These are phyloP conservation scores for Pachyrhizus erosus DNA, from an alignment of 306 rosid genomes.

Conservation along the genomic window DNA sequence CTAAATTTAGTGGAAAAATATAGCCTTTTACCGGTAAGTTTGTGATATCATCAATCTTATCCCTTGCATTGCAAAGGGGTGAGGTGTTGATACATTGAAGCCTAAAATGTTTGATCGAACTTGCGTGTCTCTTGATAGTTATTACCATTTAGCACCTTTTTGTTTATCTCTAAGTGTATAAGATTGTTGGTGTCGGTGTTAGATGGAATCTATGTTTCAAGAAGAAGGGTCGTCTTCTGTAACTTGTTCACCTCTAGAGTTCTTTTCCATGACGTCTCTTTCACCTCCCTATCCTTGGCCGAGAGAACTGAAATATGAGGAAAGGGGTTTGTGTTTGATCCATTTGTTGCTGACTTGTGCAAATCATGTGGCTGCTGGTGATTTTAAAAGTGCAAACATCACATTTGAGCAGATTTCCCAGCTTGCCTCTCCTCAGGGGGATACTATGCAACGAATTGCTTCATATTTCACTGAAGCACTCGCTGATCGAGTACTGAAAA, in stretches of 20 bases:
- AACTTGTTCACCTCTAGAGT: constrained; percentile 81
- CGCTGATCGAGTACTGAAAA: constrained; percentile 75
- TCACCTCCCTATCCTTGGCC: constrained; percentile 85
- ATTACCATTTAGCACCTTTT: constrained; percentile 9
- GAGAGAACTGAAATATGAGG: constrained; percentile 81
- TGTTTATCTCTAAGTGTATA: not conserved
- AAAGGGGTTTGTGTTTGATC: constrained; percentile 81
- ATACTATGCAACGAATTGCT: constrained; percentile 88
- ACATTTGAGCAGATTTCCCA: constrained; percentile 85
- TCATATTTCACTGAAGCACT: constrained; percentile 87
- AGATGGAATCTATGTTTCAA: constrained; percentile 68
- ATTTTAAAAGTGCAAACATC: constrained; percentile 78
- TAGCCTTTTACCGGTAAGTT: not conserved
- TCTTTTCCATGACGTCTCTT: constrained; percentile 78
- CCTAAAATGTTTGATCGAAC: constrained; percentile 4
- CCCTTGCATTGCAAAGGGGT: not conserved
- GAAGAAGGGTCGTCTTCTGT: constrained; percentile 90
- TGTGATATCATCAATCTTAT: constrained; percentile 13
- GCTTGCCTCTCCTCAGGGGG: constrained; percentile 79
- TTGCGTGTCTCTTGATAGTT: constrained; percentile 7
- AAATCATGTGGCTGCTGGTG: constrained; percentile 77
- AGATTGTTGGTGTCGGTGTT: constrained; percentile 43
- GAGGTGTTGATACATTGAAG: constrained; percentile 22
- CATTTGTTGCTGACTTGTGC: constrained; percentile 87
- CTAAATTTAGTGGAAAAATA: not conserved